Evolutionary conservation across 2,329 filamentous ascomycete species (phyloP), one percentile per base, ranked within the genome.

Genomic region (Meredithiella fracta): DNA sequence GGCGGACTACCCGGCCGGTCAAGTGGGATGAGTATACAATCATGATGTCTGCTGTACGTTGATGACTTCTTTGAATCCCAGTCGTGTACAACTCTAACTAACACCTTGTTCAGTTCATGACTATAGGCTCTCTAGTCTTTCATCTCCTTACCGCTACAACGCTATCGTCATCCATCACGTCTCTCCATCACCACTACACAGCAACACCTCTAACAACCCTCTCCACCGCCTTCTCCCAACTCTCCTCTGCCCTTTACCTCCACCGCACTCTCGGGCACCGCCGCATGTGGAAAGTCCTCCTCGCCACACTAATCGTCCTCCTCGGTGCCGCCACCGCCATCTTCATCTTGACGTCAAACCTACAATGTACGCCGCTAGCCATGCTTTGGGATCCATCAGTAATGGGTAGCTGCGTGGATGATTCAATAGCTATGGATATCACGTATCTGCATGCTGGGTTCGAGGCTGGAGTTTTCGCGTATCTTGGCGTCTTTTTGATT

Each of bases 311-410:
- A 53, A 63, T 68, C 11, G 53, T 66, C 23, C 44, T 67, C 3
- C 64, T 70, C 58, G 64, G 65, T 15, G 50, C 64, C 4, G 62
- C 67, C 25, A 68, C 67, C 54, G 56, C 67, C 20, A 62, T 62
- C 22, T 68, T 66, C 55, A 61, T 63, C 11, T 55, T 69, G 38
- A 64, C 66, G 20, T 63, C 64, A 5, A 65, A 68, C 55, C 60
- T 70, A 22, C 67, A 68, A 57, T 71, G 69, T 57, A 64, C 64
- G 3, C 69, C 69, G 40, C 60, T 69, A 38, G 64, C 66, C 56
- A 68, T 66, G 60, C 60, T 69, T 2, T 71, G 69, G 69, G 61
- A 66, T 11, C 60, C 64, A 1, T 44, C 51, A 1, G 62, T 64
- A 5, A 54, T 58, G 0, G 69, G 67, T 0, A 40, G 56, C 23